Conservation (phyloP, 2,329 filamentous ascomycete genomes). For the Calonectria multiphialidica region DNA sequence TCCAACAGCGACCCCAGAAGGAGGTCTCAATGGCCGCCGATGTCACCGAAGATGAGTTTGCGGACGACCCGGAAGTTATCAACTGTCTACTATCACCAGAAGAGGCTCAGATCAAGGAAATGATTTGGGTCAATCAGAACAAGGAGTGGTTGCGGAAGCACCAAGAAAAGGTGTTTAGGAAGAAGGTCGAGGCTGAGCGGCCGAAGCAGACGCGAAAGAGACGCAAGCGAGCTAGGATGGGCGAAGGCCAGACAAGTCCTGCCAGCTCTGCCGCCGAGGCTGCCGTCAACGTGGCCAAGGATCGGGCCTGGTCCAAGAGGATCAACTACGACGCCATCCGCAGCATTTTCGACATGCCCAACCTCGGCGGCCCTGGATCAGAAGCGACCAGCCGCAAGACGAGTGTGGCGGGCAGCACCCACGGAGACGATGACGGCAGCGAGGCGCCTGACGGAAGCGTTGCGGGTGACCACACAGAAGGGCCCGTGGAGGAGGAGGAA, state of each 20-base stretch:
- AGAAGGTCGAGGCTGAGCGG: conserved; percentile 71
- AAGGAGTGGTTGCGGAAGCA: conserved; percentile 91
- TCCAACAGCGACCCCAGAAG: conserved; percentile 60
- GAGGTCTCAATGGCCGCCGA: conserved; percentile 70
- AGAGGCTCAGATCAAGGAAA: conserved; percentile 87
- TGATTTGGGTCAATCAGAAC: conserved; percentile 95
- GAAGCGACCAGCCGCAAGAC: conserved; percentile 62
- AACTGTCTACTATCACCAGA: conserved; percentile 81
- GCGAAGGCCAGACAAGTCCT: conserved; percentile 74
- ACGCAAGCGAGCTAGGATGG: conserved; percentile 68
- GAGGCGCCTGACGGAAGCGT: conserved; percentile 52
- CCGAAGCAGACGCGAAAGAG: conserved; percentile 70
- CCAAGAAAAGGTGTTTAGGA: conserved; percentile 84
- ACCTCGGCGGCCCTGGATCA: conserved; percentile 60
- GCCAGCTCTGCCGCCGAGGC: conserved; percentile 78
- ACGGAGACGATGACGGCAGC: conserved; percentile 50
- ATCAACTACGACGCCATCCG: conserved; percentile 79
- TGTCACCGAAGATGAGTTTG: conserved; percentile 86
- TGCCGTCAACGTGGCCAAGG: conserved; percentile 75
- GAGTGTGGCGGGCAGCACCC: conserved; percentile 51
- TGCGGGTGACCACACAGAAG: conserved; percentile 48
- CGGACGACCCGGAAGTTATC: conserved; percentile 87
- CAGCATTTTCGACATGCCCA: conserved; percentile 65
- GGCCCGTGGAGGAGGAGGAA: conserved; percentile 49
- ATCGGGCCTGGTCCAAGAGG: conserved; percentile 77